Evolutionary conservation across 2,329 filamentous ascomycete genomes (phyloP).

Genomic region (Aspergillus thermomutatus): DNA sequence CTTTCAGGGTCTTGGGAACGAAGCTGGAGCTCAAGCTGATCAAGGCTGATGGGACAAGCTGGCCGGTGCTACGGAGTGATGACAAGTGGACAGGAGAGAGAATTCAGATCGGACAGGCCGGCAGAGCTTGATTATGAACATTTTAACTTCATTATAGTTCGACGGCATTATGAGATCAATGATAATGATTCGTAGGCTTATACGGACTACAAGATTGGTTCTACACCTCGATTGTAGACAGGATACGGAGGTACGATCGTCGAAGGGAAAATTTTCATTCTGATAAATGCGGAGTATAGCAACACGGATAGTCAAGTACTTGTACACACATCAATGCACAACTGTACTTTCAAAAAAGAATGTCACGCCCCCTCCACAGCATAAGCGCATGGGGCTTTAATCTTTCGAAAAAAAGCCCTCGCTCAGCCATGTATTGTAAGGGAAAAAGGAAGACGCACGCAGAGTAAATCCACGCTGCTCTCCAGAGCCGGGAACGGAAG

Average conservation of each 20-base stretch:
- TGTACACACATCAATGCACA: constrained; percentile 6
- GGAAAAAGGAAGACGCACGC: constrained; percentile 43
- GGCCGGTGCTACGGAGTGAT: constrained; percentile 80
- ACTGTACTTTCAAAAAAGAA: constrained; percentile 19
- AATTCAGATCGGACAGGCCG: constrained; percentile 82
- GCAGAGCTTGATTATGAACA: constrained; percentile 46
- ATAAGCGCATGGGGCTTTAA: constrained; percentile 39
- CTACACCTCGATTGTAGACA: not conserved
- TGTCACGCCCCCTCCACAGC: constrained; percentile 49
- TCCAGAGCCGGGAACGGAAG: constrained; percentile 51
- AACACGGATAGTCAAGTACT: not conserved
- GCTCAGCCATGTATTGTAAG: constrained; percentile 42
- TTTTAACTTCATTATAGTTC: not conserved
- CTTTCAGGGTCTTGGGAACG: constrained; percentile 79
- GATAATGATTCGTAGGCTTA: not conserved
- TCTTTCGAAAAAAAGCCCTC: constrained; percentile 39
- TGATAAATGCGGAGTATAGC: not conserved
- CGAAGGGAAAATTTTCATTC: not conserved
- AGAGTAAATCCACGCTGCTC: constrained; percentile 24
- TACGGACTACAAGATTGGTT: not conserved
- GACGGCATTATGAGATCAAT: not conserved
- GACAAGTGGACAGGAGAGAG: constrained; percentile 74
- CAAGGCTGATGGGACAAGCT: constrained; percentile 72
- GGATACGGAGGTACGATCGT: not conserved
- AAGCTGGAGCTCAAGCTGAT: constrained; percentile 78